Base-by-base conservation (phyloP, 2,329 filamentous ascomycete genomes). In the Malbranchea zuffiana region DNA sequence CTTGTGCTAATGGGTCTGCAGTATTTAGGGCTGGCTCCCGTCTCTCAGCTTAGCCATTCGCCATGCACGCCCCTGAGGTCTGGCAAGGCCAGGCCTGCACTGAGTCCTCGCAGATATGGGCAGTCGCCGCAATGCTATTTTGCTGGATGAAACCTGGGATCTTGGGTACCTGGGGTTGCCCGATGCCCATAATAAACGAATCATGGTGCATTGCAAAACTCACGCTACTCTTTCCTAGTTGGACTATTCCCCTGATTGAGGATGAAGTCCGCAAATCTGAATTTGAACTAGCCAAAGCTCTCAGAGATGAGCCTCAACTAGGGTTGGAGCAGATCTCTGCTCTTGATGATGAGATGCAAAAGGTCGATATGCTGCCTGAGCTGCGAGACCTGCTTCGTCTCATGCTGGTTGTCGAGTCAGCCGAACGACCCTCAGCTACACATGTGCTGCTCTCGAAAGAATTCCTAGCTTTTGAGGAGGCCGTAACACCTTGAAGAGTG, bases 321-420 rank as follows among this genome's bases (percentile, higher is more conserved):
- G 32, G 74, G 75, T 7, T 93, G 69, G 3, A 93, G 81, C 3
- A 93, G 63, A 50, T 82, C 83, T 59, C 78, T 81, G 85, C 85
- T 93, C 59, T 94, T 10, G 35, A 45, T 16, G 30, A 40, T 11
- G 43, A 45, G 31, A 40, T 29, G 23, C 37, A 20, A 40, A 43
- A 41, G 17, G 24, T 43, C 25, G 37, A 40, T 23, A 47, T 43
- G 28, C 35, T 26, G 36, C 6, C 7, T 13, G 33, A 47, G 32
- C 30, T 45, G 30, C 43, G 17, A 30, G 36, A 40, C 29, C 35
- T 47, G 29, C 38, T 47, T 41, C 32, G 32, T 40, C 39, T 47
- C 32, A 40, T 47, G 40, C 39, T 47, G 33, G 35, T 45, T 20
- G 27, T 33, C 19, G 32, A 45, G 31, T 31, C 38, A 11, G 28